Evolutionary conservation across 2,329 filamentous ascomycete species (phyloP).

Genomic region (Cladosporium sp.): DNA sequence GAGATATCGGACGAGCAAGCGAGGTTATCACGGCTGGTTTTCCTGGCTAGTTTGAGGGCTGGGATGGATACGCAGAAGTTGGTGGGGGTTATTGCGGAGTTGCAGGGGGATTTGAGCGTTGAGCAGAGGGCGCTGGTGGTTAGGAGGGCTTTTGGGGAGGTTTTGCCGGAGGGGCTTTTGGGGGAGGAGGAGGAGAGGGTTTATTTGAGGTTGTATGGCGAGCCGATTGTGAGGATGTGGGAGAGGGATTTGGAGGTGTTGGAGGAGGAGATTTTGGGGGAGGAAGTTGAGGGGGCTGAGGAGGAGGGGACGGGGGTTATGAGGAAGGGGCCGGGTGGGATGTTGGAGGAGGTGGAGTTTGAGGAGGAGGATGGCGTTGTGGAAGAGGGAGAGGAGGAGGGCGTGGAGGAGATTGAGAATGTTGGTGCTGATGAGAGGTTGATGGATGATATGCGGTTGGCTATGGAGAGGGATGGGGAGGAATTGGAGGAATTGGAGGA

Average conservation of each 20-base stretch:
- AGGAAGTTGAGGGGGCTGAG: constrained; percentile 39
- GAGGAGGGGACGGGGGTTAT: constrained; percentile 50
- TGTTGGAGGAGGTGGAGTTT: constrained; percentile 59
- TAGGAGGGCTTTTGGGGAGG: constrained; percentile 70
- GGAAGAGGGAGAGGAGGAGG: constrained; percentile 18
- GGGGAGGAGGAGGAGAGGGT: constrained; percentile 65
- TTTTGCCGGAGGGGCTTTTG: constrained; percentile 66
- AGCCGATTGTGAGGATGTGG: constrained; percentile 62
- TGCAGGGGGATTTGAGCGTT: constrained; percentile 2
- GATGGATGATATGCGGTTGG: constrained; percentile 24
- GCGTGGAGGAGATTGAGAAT: constrained; percentile 51
- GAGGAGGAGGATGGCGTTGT: constrained; percentile 34
- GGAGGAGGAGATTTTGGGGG: constrained; percentile 25
- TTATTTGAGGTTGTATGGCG: constrained; percentile 77
- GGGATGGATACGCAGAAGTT: constrained; percentile 5
- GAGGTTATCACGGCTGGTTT: neutral
- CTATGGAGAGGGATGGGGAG: constrained; percentile 11
- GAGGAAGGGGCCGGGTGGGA: constrained; percentile 52
- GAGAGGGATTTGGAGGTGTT: constrained; percentile 28
- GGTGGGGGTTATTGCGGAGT: constrained; percentile 1
- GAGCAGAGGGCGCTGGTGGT: constrained; percentile 9
- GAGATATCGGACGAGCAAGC: constrained; percentile 2
- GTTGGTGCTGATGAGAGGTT: constrained; percentile 29
- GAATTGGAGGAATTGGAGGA: constrained; percentile 24
- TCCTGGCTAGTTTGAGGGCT: neutral